Conservation (phyloP, 345 rosid species). For the Pugionium dolabratum region DNA sequence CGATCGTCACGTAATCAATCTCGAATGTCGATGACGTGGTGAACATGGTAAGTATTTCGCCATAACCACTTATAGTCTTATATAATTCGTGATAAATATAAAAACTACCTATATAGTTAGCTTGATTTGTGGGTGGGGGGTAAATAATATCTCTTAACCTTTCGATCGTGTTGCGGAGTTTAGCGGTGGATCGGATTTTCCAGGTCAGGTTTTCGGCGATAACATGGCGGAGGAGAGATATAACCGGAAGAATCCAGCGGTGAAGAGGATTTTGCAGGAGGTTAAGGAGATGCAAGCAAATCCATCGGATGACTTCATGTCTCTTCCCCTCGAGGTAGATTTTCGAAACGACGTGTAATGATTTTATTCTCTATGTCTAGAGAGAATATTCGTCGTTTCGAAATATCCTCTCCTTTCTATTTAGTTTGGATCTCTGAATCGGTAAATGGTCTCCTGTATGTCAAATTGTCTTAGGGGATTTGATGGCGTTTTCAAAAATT, state of each 20-base stretch:
- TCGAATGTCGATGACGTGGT: constrained; percentile 15
- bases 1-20: not conserved
- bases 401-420: no score
- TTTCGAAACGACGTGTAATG: not conserved
- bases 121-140: no score
- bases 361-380: no score
- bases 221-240: constrained; percentile 80
- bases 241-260: constrained; percentile 88
- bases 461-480: no score
- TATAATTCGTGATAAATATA: no score
- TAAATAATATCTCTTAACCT: not conserved
- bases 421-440: no score
- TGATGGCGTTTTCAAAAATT: no score
- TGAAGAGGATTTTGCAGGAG: constrained; percentile 96
- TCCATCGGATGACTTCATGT: constrained; percentile 95
- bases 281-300: constrained; percentile 97
- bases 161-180: not conserved
- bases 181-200: constrained; percentile 16
- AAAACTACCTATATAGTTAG: no score
- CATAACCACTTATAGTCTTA: not conserved
- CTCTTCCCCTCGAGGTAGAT: constrained; percentile 91
- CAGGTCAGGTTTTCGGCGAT: not conserved
- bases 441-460: no score
- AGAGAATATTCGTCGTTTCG: no score
- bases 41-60: not conserved